Evolutionary conservation across 257 asterid species (phyloP), one percentile per base, ranked within the genome.

Genomic region (Penstemon newberryi): DNA sequence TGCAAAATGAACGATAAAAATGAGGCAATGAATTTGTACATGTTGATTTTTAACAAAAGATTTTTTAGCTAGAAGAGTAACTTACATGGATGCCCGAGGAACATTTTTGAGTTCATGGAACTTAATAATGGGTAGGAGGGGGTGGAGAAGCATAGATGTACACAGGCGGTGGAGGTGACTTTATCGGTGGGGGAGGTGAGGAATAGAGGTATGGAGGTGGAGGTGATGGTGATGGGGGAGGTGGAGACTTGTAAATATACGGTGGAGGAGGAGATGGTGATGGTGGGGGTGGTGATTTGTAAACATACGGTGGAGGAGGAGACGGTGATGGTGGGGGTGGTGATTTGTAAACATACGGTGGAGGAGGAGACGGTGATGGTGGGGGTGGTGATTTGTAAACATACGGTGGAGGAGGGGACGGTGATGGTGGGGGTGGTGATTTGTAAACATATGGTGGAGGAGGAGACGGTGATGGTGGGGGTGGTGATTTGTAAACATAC

Each of bases 161-260:
- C 33, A 50, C 75, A 0, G 80, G 79, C 56, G 83, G 85, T 12
- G 84, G 81, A 45, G 83, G 81, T 19, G 87, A 73, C 55, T 74
- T 72, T 56, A 77, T 66, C 0, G 89, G 89, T 42, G 89, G 89
- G 7, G 89, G 89, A 57, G 89, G 86, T 37, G 89, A 81, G 47
- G 51, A 4, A 67, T 83, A 83, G 70, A 67, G 10, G 66, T 78
- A 78, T 0, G 76, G 82, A 9, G 77, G 79, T 8, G 69, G 74
- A 0, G 67, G 67, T 8, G 70, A 54, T 2, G 69, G 64, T 1
- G 59, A 10, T 0, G 72, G 67, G 12, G 75, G 75, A 10, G 72
- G 79, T 5, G 73, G 73, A 0, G 78, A 67, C 1, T 38, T 57
- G 67, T 65, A 73, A 7, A 12, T 0, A 73, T 79, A 76, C 0